Evolutionary conservation across 2,329 filamentous ascomycete species (phyloP).

Genomic region (Sclerotinia nivalis): DNA sequence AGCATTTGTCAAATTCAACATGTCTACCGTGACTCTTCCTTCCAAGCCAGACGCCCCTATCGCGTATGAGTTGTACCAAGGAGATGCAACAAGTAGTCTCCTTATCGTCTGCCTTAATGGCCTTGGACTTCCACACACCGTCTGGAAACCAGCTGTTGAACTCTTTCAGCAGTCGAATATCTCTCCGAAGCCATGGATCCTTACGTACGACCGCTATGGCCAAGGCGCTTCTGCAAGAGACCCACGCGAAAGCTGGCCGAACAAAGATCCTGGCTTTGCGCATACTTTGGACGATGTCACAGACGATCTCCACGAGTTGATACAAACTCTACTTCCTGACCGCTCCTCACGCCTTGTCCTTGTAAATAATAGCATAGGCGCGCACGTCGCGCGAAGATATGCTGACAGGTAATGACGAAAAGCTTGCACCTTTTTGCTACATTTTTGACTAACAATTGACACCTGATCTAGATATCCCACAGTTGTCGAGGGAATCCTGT

Average conservation of each 20-base stretch:
- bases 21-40: neutral
- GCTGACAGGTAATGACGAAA: neutral
- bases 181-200: neutral
- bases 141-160: neutral
- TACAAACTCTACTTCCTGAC: neutral
- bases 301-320: neutral
- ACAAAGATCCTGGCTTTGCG: neutral
- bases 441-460: neutral
- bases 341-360: neutral
- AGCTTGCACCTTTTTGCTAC: rapidly evolving
- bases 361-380: neutral
- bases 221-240: neutral
- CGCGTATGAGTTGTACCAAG: neutral
- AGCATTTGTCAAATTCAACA: neutral
- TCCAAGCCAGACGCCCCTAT: neutral
- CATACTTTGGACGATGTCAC: neutral
- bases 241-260: neutral
- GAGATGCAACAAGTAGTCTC: neutral
- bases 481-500: conserved; percentile 38
- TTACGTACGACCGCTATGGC: neutral
- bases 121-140: neutral
- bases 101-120: neutral
- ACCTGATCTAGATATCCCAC: conserved; percentile 29
- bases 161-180: neutral
- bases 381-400: neutral